Evolutionary conservation across 2,329 filamentous ascomycete species (phyloP).

Genomic region (Myotisia sp.): DNA sequence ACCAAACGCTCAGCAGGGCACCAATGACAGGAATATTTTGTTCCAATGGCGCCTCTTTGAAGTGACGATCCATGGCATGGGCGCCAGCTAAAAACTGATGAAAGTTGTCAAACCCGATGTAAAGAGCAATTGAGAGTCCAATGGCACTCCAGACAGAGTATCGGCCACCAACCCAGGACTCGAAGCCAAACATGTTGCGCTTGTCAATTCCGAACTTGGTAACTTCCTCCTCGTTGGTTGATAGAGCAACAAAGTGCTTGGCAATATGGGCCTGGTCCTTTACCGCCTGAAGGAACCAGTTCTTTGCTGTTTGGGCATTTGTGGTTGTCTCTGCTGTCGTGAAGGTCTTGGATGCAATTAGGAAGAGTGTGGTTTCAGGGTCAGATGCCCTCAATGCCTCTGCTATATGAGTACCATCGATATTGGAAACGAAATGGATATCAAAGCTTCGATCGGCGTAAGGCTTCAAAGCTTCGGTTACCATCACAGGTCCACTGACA

Average conservation of each 20-base stretch:
- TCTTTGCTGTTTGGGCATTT: conserved; percentile 93
- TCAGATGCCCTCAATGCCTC: conserved; percentile 80
- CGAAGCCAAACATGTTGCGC: conserved; percentile 99
- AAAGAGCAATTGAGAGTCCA: conserved; percentile 81
- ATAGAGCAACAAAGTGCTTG: conserved; percentile 97
- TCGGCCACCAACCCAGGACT: conserved; percentile 93
- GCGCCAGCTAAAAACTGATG: conserved; percentile 87
- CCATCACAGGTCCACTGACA: conserved; percentile 89
- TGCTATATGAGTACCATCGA: conserved; percentile 94
- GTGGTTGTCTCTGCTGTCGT: conserved; percentile 95
- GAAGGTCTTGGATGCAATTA: conserved; percentile 98
- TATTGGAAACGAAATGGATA: conserved; percentile 98
- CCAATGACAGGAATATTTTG: conserved; percentile 90
- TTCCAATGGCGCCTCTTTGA: conserved; percentile 75
- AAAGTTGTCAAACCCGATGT: conserved; percentile 97
- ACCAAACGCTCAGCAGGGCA: conserved; percentile 92
- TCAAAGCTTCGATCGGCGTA: conserved; percentile 78
- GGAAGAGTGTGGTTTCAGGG: conserved; percentile 96
- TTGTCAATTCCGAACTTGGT: conserved; percentile 97
- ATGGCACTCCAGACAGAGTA: conserved; percentile 99
- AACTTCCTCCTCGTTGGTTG: conserved; percentile 88
- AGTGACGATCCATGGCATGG: conserved; percentile 97
- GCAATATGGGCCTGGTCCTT: conserved; percentile 65
- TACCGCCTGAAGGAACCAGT: conserved; percentile 80
- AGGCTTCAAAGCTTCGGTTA: conserved; percentile 90